A percentile compares a stretch with the other conserved stretches of the same genome.
phyloP scores from a whole-genome alignment of 2,329 filamentous ascomycete genomes.

The Beauveria scarabaeidicola region DNA sequence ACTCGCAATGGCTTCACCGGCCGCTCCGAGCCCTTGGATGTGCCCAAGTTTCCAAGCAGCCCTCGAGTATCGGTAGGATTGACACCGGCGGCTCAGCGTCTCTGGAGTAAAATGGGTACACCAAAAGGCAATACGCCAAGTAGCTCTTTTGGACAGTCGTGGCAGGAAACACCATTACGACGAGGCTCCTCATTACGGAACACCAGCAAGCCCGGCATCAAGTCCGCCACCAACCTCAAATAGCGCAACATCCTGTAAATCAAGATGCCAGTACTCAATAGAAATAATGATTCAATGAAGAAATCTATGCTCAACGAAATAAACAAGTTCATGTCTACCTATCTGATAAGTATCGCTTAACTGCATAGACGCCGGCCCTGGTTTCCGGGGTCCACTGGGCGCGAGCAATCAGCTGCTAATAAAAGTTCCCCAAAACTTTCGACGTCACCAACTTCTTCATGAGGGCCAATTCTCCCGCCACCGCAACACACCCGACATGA shows the following conservation, averaged over 20 bases:
- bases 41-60: constrained; percentile 63
- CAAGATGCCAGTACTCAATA: background rate
- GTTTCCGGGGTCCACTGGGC: background rate
- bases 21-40: constrained; percentile 49
- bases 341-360: constrained; percentile 4
- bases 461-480: constrained; percentile 16
- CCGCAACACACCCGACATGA: constrained; percentile 32
- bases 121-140: constrained; percentile 27
- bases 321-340: background rate
- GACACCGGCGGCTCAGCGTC: constrained; percentile 65
- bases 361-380: background rate
- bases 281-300: background rate
- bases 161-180: constrained; percentile 25
- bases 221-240: constrained; percentile 8
- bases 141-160: constrained; percentile 26
- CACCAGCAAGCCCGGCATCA: constrained; percentile 20
- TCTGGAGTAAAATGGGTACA: constrained; percentile 54
- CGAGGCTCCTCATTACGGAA: constrained; percentile 31
- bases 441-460: constrained; percentile 6
- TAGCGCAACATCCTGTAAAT: background rate
- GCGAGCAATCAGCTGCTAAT: background rate
- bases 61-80: constrained; percentile 48
- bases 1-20: constrained; percentile 51
- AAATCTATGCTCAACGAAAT: background rate
- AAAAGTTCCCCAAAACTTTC: background rate